These are phyloP conservation scores for Penstemon davidsonii DNA, from an alignment of 257 asterid genomes.

Conservation along the genomic window DNA sequence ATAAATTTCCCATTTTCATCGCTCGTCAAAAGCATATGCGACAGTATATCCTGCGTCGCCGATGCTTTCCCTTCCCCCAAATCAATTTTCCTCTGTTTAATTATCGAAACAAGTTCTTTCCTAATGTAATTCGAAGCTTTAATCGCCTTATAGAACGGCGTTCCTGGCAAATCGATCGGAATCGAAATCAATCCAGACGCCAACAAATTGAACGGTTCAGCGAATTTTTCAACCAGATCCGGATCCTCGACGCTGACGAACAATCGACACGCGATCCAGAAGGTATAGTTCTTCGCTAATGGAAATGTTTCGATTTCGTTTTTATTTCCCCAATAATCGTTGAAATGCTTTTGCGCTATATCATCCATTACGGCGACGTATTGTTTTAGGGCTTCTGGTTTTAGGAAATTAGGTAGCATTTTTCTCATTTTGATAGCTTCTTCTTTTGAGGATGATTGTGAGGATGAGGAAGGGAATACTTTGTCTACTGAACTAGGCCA, in stretches of 20 bases:
- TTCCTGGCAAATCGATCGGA: constrained; percentile 57
- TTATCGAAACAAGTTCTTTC: constrained; percentile 43
- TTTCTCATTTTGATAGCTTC: constrained; percentile 54
- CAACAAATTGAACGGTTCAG: constrained; percentile 41
- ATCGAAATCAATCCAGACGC: constrained; percentile 53
- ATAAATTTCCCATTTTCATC: constrained; percentile 47
- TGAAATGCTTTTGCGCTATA: constrained; percentile 45
- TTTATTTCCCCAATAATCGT: constrained; percentile 43
- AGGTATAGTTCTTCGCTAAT: constrained; percentile 45
- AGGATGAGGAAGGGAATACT: constrained; percentile 49
- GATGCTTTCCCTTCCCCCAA: constrained; percentile 45
- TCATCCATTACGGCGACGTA: constrained; percentile 60
- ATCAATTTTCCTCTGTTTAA: constrained; percentile 42
- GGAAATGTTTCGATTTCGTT: constrained; percentile 39
- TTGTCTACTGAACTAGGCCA: constrained; percentile 55
- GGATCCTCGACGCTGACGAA: constrained; percentile 60
- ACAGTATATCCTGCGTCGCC: constrained; percentile 45
- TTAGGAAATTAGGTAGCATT: constrained; percentile 56
- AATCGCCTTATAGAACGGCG: constrained; percentile 52
- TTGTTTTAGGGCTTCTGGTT: constrained; percentile 51
- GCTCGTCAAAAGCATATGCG: constrained; percentile 46
- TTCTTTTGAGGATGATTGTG: constrained; percentile 44
- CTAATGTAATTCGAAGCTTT: constrained; percentile 45
- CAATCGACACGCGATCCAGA: constrained; percentile 49
- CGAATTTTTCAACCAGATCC: constrained; percentile 29